These are phyloP conservation scores for Oryza meyeriana DNA, from an alignment of 176 grass and related monocot species.

Conservation along the genomic window DNA sequence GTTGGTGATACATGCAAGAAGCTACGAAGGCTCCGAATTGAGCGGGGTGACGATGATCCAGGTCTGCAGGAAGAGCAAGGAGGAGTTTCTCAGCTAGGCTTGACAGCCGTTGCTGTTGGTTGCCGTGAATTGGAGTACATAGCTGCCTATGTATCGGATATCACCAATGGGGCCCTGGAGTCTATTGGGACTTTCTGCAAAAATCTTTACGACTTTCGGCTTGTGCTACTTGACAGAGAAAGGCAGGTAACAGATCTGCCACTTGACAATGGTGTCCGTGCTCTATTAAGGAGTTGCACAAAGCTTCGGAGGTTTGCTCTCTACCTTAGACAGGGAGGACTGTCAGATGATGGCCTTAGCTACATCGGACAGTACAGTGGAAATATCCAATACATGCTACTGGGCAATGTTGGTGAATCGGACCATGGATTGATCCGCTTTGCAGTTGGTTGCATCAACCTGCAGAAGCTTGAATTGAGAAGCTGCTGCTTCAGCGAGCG, in stretches of 20 bases:
- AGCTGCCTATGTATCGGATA: slow-evolving; percentile 91
- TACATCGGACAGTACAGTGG: slow-evolving; percentile 66
- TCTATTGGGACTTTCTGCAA: slow-evolving; percentile 81
- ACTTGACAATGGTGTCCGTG: slow-evolving; percentile 78
- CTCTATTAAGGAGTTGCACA: slow-evolving; percentile 72
- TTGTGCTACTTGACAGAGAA: slow-evolving; percentile 76
- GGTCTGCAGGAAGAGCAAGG: slow-evolving; percentile 83
- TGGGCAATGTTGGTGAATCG: slow-evolving; percentile 80
- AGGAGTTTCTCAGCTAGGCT: slow-evolving; percentile 62
- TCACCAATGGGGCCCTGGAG: slow-evolving; percentile 76
- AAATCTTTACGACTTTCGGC: slow-evolving; percentile 76
- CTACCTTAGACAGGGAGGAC: slow-evolving; percentile 80
- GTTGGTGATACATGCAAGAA: slow-evolving; percentile 76
- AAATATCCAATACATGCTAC: slow-evolving; percentile 79
- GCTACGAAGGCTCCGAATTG: slow-evolving; percentile 64
- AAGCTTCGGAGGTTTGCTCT: slow-evolving; percentile 76
- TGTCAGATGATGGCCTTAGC: slow-evolving; percentile 74
- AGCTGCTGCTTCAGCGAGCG: slow-evolving; percentile 89
- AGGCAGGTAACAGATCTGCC: slow-evolving; percentile 63
- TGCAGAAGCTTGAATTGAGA: slow-evolving; percentile 81
- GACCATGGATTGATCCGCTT: slow-evolving; percentile 67
- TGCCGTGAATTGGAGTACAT: slow-evolving; percentile 84
- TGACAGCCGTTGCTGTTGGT: slow-evolving; percentile 70
- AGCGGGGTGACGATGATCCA: slow-evolving; percentile 92
- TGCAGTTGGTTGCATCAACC: slow-evolving; percentile 62